Evolutionary conservation across 208 protist species (phyloP), one percentile per base, ranked within the genome.

Genomic region (Eutreptiella sp.): DNA sequence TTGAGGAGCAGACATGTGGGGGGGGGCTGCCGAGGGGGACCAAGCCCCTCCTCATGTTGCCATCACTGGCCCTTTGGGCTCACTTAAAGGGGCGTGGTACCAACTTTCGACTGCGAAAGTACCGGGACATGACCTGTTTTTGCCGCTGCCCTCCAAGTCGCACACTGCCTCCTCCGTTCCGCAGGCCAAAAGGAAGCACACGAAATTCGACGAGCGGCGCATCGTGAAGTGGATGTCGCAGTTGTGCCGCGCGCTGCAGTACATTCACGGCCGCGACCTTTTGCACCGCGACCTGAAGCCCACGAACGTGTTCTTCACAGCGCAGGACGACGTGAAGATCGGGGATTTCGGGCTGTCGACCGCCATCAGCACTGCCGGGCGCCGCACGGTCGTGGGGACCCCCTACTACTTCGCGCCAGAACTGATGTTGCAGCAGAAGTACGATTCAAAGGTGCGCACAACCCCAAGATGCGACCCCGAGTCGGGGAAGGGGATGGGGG

Each of bases 391-490:
- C 1, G 84, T 92, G 7, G 86, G 85, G 14, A 87, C 85, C 19
- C 86, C 90, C 1, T 80, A 93, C 45, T 95, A 94, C 66, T 57
- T 94, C 1, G 80, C 85, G 0, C 89, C 91, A 5, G 91, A 96
- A 64, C 73, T 88, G 1, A 80, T 88, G 75, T 67, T 88, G 42
- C 59, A 83, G 41, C 70, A 90, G 70, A 47, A 61, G 26, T 90
- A 90, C 66, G 79, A 84, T 70, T 72, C 69, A 53, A 88, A 87
- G 55, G n/a, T n/a, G n/a, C n/a, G n/a, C n/a, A n/a, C n/a, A n/a
- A n/a, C n/a, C n/a, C n/a, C n/a, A n/a, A n/a, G n/a, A n/a, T n/a
- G n/a, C n/a, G n/a, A n/a, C n/a, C n/a, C n/a, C n/a, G n/a, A n/a
- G n/a, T n/a, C n/a, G n/a, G n/a, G n/a, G n/a, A n/a, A n/a, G n/a